A percentile compares a stretch with the other conserved stretches of the same genome.
These are phyloP conservation scores for Debaryomyces hansenii DNA, from an alignment of 805 yeast genomes.

Conservation along the genomic window DNA sequence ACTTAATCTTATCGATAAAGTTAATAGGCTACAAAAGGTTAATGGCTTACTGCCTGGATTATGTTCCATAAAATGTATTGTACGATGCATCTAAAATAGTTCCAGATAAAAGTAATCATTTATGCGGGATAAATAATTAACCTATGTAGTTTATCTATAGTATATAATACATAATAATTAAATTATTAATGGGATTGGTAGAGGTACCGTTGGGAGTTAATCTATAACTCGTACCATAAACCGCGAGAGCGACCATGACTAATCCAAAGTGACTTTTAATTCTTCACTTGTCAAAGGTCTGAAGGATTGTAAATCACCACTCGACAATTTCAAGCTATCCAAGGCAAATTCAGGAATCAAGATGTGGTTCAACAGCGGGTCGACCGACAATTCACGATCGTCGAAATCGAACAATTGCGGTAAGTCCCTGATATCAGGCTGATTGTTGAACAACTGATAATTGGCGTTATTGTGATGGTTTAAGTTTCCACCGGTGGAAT, in stretches of 20 bases:
- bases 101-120: no score
- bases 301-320: constrained; percentile 33
- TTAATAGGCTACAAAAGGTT: no score
- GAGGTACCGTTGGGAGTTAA: no score
- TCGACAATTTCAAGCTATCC: constrained; percentile 23
- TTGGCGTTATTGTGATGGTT: constrained; percentile 40
- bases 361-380: constrained; percentile 36
- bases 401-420: constrained; percentile 55
- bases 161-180: neutral
- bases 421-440: constrained; percentile 42
- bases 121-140: no score
- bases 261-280: constrained; percentile 36
- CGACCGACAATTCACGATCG: constrained; percentile 49
- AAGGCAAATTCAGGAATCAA: constrained; percentile 46
- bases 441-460: constrained; percentile 37
- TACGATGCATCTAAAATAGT: no score
- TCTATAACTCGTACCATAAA: no score
- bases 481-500: constrained; percentile 8
- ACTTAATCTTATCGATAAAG: no score
- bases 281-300: constrained; percentile 40
- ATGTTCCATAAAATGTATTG: no score
- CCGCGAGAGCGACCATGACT: neutral
- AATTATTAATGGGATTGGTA: no score
- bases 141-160: neutral
- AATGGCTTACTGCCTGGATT: no score